Conservation (phyloP, 495 filamentous ascomycete genomes). For the Aspergillus campestris region DNA sequence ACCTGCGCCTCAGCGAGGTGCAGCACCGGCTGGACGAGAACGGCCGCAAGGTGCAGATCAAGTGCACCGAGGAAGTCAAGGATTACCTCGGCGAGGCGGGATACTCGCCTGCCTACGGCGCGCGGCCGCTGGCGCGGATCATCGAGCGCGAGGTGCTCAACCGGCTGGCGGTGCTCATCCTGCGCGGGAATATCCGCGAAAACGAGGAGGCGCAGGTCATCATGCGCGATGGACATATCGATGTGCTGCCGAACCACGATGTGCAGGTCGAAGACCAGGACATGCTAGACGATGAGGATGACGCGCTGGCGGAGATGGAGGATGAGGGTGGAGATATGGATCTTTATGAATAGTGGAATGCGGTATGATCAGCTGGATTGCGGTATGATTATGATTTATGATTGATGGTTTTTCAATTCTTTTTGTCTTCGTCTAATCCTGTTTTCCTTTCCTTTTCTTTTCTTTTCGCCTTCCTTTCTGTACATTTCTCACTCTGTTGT, state of each 20-base stretch:
- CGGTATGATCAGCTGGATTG: conserved; percentile 14
- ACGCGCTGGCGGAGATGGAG: conserved; percentile 58
- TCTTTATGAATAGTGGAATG: conserved; percentile 57
- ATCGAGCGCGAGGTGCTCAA: conserved; percentile 97
- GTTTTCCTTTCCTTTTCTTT: background rate
- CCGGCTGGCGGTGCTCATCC: conserved; percentile 78
- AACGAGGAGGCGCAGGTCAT: conserved; percentile 75
- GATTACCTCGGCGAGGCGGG: conserved; percentile 83
- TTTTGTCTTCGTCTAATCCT: no score
- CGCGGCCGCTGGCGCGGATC: conserved; percentile 74
- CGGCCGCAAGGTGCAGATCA: conserved; percentile 69
- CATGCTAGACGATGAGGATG: conserved; percentile 60
- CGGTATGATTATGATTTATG: background rate
- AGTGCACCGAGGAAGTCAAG: conserved; percentile 71
- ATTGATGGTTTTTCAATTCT: background rate
- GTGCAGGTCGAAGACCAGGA: conserved; percentile 61
- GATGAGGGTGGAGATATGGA: conserved; percentile 61
- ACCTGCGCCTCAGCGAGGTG: conserved; percentile 79
- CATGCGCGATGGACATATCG: conserved; percentile 65
- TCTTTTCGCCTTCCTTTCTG: background rate
- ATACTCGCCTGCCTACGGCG: conserved; percentile 91
- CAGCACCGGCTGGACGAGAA: conserved; percentile 79
- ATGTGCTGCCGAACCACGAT: conserved; percentile 77
- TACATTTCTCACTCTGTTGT: background rate
- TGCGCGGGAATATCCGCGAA: conserved; percentile 75